Percentiles rank a stretch among this genome's conserved stretches.
phyloP scores from a whole-genome alignment of 2,329 filamentous ascomycete genomes.

The Thermothelomyces thermophilus region DNA sequence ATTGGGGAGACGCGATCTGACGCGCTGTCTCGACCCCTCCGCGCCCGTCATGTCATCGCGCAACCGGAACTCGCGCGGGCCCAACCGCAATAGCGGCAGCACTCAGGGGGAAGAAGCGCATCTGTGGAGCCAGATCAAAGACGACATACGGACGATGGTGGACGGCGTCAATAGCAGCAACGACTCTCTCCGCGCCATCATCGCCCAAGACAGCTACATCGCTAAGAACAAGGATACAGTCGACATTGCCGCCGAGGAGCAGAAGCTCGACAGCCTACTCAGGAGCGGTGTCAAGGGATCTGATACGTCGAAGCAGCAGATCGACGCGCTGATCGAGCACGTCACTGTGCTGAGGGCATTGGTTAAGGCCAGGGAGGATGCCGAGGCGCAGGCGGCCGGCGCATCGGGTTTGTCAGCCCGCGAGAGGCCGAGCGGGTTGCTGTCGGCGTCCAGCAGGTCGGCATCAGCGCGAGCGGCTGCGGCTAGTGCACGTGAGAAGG shows the following conservation, averaged over 20 bases:
- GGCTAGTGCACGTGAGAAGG: constrained; percentile 22
- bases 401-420: constrained; percentile 20
- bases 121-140: constrained; percentile 36
- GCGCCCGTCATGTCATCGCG: constrained; percentile 24
- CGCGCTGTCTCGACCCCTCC: background rate
- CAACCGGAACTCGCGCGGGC: constrained; percentile 28
- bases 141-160: constrained; percentile 31
- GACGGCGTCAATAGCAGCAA: constrained; percentile 37
- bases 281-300: constrained; percentile 27
- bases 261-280: constrained; percentile 27
- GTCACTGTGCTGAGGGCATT: constrained; percentile 36
- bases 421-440: constrained; percentile 20
- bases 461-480: constrained; percentile 11
- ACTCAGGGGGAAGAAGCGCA: constrained; percentile 37
- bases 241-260: constrained; percentile 26
- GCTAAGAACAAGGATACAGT: constrained; percentile 32
- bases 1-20: background rate
- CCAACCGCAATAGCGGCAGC: constrained; percentile 34
- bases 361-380: constrained; percentile 36
- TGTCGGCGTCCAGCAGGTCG: constrained; percentile 18
- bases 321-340: constrained; percentile 33
- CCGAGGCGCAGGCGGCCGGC: constrained; percentile 22
- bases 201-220: constrained; percentile 35
- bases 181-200: constrained; percentile 32
- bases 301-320: constrained; percentile 31